Evolutionary conservation across 805 yeast species (phyloP), one percentile per base, ranked within the genome.

Genomic region (Ogataea neopini): DNA sequence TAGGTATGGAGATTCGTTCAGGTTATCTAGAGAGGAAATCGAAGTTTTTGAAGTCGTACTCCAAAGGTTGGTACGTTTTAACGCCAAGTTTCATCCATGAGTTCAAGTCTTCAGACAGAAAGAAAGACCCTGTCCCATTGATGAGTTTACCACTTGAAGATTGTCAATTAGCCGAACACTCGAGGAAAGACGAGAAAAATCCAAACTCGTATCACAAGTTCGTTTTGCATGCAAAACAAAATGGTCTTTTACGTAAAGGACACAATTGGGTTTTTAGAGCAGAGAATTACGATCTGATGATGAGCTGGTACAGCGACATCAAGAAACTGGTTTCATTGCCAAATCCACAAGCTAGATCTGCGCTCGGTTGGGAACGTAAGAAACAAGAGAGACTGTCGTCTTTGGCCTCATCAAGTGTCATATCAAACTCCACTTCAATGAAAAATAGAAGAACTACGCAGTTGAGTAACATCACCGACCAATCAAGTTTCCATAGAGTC

Each of bases 201-300:
- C 71, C 76, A 14, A 80, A 77, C 42, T 74, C 79, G 3, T 71
- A 70, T 48, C 83, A 82, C 64, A 90, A 90, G 69, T 94, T 92
- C 67, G 87, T 90, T 9, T 71, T 92, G 51, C 81, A 79, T 54
- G 81, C 90, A 14, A 88, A 86, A 59, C 83, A 84, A 53, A 80
- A 82, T 51, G 94, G 94, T 11, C 70, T 86, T 50, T 75, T 88
- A 52, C 84, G 83, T 52, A 76, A 88, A 60, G 88, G 89, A 36
- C 97, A 91, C 69, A 90, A 89, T 59, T 89, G 94, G 88, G 94
- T 91, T n/a, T 91, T 92, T 72, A 77, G 96, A 54, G 84, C 95
- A n/a, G 94, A 87, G 60, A 79, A 86, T 41, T 86, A 86, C 58
- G 86, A 83, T 35, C 67, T 77, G 26, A 88, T 90, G 92, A 80